These are phyloP conservation scores for Leccinum barrowsii DNA, from an alignment of 768 basidiomycete genomes.

Conservation along the genomic window DNA sequence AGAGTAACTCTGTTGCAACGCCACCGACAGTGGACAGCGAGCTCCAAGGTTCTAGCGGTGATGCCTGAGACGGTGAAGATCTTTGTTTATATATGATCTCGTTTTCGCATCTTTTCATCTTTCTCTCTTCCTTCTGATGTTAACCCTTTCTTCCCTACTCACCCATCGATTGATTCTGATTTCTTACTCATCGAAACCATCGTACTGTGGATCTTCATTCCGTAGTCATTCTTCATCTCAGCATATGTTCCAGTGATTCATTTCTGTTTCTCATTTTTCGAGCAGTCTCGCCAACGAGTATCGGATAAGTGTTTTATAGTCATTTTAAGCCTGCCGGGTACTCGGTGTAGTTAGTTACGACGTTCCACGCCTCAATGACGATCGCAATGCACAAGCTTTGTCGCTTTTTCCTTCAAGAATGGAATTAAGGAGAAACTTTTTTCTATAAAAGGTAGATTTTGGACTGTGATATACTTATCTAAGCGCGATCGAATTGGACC, in stretches of 20 bases:
- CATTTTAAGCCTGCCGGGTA: slow-evolving; percentile 2
- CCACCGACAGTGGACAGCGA: slow-evolving; percentile 27
- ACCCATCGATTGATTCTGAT: slow-evolving; percentile 9
- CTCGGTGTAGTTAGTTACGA: slow-evolving; percentile 24
- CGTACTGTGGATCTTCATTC: slow-evolving; percentile 14
- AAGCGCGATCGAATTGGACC: neutral
- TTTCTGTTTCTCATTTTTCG: neutral
- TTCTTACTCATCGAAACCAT: slow-evolving; percentile 11
- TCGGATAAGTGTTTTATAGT: slow-evolving; percentile 22
- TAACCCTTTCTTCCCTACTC: slow-evolving; percentile 1
- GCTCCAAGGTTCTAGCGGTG: slow-evolving; percentile 7
- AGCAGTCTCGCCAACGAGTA: slow-evolving; percentile 5
- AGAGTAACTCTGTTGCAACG: slow-evolving; percentile 30
- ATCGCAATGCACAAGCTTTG: slow-evolving; percentile 11
- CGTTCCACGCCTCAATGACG: slow-evolving; percentile 17
- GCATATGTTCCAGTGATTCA: slow-evolving; percentile 13
- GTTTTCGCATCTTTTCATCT: slow-evolving; percentile 6
- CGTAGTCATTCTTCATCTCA: slow-evolving; percentile 6
- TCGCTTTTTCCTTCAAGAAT: neutral
- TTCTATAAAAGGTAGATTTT: slow-evolving; percentile 5
- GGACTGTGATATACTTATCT: neutral
- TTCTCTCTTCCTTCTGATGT: neutral
- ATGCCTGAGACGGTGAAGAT: slow-evolving; percentile 10
- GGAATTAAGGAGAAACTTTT: slow-evolving; percentile 11
- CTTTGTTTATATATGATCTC: slow-evolving; percentile 7